phyloP scores from a whole-genome alignment of 768 basidiomycete genomes.

The Mycena indigotica region DNA sequence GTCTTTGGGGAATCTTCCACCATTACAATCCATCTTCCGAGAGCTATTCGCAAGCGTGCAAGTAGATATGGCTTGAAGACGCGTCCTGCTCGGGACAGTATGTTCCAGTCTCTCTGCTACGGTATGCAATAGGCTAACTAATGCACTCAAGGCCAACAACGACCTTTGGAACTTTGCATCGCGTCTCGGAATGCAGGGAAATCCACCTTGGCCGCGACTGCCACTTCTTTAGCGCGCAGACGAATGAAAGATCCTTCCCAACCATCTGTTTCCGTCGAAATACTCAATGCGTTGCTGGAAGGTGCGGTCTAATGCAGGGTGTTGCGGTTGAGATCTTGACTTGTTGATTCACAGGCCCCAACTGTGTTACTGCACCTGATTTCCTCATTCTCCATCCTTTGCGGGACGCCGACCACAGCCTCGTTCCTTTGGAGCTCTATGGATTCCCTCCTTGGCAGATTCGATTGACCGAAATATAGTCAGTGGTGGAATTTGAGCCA shows the following conservation, averaged over 20 bases:
- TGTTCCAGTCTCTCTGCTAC: background rate
- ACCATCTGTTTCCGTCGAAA: slow-evolving; percentile 45
- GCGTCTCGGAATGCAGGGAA: slow-evolving; percentile 65
- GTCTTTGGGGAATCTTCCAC: slow-evolving; percentile 21
- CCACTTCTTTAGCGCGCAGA: slow-evolving; percentile 47
- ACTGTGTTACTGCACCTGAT: slow-evolving; percentile 67
- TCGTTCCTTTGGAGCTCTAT: slow-evolving; percentile 61
- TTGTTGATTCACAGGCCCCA: slow-evolving; percentile 40
- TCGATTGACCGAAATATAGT: slow-evolving; percentile 81
- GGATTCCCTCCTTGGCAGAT: slow-evolving; percentile 88
- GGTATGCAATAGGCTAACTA: background rate
- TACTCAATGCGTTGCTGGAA: slow-evolving; percentile 57
- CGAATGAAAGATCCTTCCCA: slow-evolving; percentile 24
- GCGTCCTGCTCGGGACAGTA: slow-evolving; percentile 9
- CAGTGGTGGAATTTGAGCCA: slow-evolving; percentile 30
- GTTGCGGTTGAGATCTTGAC: background rate
- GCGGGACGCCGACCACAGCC: slow-evolving; percentile 36
- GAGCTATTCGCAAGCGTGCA: slow-evolving; percentile 3
- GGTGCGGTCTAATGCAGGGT: slow-evolving; percentile 48
- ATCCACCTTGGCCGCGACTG: slow-evolving; percentile 59
- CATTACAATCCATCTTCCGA: slow-evolving; percentile 26
- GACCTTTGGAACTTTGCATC: slow-evolving; percentile 52
- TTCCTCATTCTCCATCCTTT: slow-evolving; percentile 75
- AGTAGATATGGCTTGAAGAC: slow-evolving; percentile 18
- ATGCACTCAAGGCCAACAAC: slow-evolving; percentile 13